phyloP scores from a whole-genome alignment of 1,284 basidiomycete species.

The Malassezia nana region DNA sequence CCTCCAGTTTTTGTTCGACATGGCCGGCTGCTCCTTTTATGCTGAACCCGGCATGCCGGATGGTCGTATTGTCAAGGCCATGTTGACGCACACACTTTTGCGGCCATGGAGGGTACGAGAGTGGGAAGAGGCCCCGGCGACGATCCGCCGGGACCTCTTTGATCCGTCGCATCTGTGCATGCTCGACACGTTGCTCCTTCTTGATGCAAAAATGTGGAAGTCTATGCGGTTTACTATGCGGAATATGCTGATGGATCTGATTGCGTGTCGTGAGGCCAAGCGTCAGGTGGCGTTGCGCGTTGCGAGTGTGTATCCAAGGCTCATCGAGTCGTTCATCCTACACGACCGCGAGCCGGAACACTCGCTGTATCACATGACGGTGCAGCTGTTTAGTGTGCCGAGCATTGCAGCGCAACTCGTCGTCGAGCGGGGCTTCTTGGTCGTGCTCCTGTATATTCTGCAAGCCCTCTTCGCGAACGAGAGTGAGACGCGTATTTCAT shows the following conservation, averaged over 20 bases:
- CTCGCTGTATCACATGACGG: constrained; percentile 42
- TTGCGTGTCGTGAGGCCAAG: constrained; percentile 63
- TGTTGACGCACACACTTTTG: constrained; percentile 28
- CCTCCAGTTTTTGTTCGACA: constrained; percentile 34
- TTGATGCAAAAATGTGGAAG: constrained; percentile 46
- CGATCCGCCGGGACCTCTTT: constrained; percentile 37
- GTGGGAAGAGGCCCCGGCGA: constrained; percentile 19
- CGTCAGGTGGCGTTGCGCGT: constrained; percentile 59
- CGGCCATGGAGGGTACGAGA: constrained; percentile 25
- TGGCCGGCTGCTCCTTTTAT: constrained; percentile 37
- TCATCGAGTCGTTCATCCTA: constrained; percentile 45
- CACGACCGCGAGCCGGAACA: constrained; percentile 45
- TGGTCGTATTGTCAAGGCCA: constrained; percentile 30
- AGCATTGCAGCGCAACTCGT: constrained; percentile 41
- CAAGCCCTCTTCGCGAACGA: constrained; percentile 38
- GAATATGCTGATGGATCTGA: constrained; percentile 68
- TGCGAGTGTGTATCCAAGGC: constrained; percentile 34
- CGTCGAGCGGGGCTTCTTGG: constrained; percentile 24
- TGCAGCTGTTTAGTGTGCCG: constrained; percentile 47
- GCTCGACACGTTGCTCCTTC: constrained; percentile 38
- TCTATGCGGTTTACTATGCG: constrained; percentile 60
- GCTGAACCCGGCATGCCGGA: constrained; percentile 14
- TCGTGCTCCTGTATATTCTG: constrained; percentile 32
- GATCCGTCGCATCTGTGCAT: constrained; percentile 29
- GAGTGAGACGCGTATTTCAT: constrained; percentile 12